Evolutionary conservation across 2,329 filamentous ascomycete genomes (phyloP).

Genomic region (Coleophoma eucalyptorum): DNA sequence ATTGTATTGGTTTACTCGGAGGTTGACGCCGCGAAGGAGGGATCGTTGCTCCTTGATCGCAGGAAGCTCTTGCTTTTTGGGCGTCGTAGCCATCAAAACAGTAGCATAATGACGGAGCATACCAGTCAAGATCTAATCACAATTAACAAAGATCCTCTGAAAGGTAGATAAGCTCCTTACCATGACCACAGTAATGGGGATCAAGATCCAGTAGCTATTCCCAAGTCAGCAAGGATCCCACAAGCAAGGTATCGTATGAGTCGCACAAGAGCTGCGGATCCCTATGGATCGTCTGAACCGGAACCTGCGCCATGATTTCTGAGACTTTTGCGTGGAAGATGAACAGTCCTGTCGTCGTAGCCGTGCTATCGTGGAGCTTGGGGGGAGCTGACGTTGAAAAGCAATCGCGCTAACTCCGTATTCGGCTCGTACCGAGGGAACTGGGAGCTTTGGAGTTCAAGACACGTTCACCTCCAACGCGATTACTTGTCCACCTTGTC

Average conservation of each 20-base stretch:
- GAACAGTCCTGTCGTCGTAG: neutral
- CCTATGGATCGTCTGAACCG: slow-evolving; percentile 93
- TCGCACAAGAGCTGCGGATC: slow-evolving; percentile 96
- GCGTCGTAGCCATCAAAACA: slow-evolving; percentile 79
- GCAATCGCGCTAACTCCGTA: slow-evolving; percentile 9
- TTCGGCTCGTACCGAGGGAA: slow-evolving; percentile 21
- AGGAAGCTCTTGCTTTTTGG: slow-evolving; percentile 75
- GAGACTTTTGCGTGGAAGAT: neutral
- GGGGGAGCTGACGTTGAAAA: slow-evolving; percentile 14
- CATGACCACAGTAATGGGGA: slow-evolving; percentile 98
- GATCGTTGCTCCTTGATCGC: slow-evolving; percentile 83
- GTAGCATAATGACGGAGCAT: slow-evolving; percentile 95
- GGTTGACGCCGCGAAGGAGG: slow-evolving; percentile 77
- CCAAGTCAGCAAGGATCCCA: slow-evolving; percentile 15
- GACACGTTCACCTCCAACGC: slow-evolving; percentile 23
- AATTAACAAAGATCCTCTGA: neutral
- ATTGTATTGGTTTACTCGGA: slow-evolving; percentile 78
- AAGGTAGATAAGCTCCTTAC: slow-evolving; percentile 35
- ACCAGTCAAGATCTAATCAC: slow-evolving; percentile 74
- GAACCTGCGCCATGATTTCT: slow-evolving; percentile 71
- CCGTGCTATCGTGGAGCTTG: slow-evolving; percentile 1
- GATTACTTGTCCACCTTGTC: neutral
- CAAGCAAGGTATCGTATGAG: slow-evolving; percentile 9
- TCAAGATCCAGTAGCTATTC: slow-evolving; percentile 93
- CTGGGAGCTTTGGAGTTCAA: slow-evolving; percentile 13